A percentile compares a stretch with the other conserved stretches of the same genome.
Evolutionary conservation across 345 rosid genomes (phyloP).

Genomic region (Eutrema heterophyllum): DNA sequence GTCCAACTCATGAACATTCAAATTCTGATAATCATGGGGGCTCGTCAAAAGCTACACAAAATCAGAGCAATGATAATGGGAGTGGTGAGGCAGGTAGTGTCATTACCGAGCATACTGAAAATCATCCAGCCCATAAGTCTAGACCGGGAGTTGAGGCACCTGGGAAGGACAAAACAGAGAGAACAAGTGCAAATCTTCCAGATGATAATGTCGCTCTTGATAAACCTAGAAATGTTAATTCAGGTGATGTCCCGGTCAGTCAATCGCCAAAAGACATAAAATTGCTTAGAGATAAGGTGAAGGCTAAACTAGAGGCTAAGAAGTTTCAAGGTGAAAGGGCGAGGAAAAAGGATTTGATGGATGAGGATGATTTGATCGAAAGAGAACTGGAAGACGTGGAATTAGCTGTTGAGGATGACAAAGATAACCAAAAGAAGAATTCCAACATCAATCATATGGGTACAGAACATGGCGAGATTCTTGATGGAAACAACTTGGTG

Average conservation of each 20-base stretch:
- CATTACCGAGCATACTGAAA: conserved; percentile 55
- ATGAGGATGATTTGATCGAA: conserved; percentile 88
- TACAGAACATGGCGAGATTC: conserved; percentile 43
- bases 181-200: conserved; percentile 45
- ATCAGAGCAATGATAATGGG: conserved; percentile 54
- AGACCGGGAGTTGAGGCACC: conserved; percentile 38
- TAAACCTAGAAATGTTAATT: conserved; percentile 40
- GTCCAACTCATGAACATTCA: conserved; percentile 40
- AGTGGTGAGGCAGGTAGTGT: conserved; percentile 71
- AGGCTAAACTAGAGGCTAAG: conserved; percentile 72
- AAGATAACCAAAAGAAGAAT: conserved; percentile 44
- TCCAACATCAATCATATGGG: background rate
- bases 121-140: conserved; percentile 32
- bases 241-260: conserved; percentile 50
- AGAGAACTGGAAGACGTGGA: conserved; percentile 82
- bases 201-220: conserved; percentile 38
- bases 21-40: conserved; percentile 45
- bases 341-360: conserved; percentile 58
- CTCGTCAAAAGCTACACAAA: conserved; percentile 37
- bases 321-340: conserved; percentile 62
- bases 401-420: conserved; percentile 62
- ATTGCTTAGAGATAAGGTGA: conserved; percentile 64
- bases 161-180: conserved; percentile 48
- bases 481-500: conserved; percentile 36
- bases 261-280: conserved; percentile 78